phyloP scores from a whole-genome alignment of 176 grass and related monocot genomes.

The Thinopyrum elongatum region DNA sequence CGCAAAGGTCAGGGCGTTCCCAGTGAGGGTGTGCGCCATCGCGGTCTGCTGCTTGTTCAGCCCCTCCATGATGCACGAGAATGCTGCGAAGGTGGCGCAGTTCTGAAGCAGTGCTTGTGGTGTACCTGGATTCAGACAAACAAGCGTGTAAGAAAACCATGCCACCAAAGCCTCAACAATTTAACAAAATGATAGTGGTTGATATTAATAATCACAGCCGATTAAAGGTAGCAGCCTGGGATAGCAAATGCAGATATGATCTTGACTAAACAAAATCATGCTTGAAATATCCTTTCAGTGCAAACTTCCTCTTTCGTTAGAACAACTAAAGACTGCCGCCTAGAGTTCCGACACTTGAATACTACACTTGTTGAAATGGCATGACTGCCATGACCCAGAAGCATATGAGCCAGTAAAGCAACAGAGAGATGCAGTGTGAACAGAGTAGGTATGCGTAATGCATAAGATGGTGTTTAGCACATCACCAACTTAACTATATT shows the following conservation, averaged over 20 bases:
- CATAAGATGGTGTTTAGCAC: background rate
- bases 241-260: background rate
- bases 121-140: slow-evolving; percentile 42
- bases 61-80: slow-evolving; percentile 94
- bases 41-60: slow-evolving; percentile 89
- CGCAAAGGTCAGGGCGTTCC: background rate
- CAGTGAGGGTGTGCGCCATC: slow-evolving; percentile 36
- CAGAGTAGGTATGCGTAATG: background rate
- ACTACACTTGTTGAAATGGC: background rate
- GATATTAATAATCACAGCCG: background rate
- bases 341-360: background rate
- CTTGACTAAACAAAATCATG: background rate
- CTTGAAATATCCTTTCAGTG: background rate
- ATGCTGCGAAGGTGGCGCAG: slow-evolving; percentile 81
- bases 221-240: background rate
- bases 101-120: slow-evolving; percentile 76
- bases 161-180: background rate
- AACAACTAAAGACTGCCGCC: background rate
- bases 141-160: background rate
- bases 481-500: background rate
- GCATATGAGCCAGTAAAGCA: background rate
- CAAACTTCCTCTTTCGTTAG: background rate
- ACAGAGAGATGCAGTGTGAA: background rate
- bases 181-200: background rate
- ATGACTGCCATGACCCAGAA: background rate